phyloP scores from a whole-genome alignment of 306 rosid species.

The Macrotyloma uniflorum region DNA sequence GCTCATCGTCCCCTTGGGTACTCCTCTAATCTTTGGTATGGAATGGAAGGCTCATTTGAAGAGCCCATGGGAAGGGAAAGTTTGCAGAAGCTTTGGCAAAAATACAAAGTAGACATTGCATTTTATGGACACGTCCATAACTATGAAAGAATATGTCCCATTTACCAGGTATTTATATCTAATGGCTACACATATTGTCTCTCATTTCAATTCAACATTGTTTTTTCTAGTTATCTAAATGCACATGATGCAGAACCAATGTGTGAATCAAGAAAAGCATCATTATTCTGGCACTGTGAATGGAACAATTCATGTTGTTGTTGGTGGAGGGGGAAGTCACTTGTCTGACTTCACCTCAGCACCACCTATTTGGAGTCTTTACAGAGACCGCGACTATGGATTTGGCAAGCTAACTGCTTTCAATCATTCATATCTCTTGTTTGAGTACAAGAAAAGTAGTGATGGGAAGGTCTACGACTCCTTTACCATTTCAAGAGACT shows the following conservation, averaged over 20 bases:
- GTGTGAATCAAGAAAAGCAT: constrained; percentile 54
- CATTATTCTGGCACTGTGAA: constrained; percentile 64
- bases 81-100: constrained; percentile 86
- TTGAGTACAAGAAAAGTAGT: constrained; percentile 78
- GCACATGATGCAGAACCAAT: constrained; percentile 58
- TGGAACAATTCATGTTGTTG: constrained; percentile 82
- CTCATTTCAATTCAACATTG: background rate
- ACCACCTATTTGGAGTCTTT: constrained; percentile 69
- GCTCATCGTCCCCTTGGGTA: constrained; percentile 85
- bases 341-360: constrained; percentile 45
- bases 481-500: constrained; percentile 73
- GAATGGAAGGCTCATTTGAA: constrained; percentile 62
- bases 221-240: constrained; percentile 22
- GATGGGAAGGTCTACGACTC: constrained; percentile 70
- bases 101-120: constrained; percentile 83
- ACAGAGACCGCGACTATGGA: constrained; percentile 67
- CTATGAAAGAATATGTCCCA: constrained; percentile 87
- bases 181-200: background rate
- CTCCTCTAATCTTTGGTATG: constrained; percentile 72
- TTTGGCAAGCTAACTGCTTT: constrained; percentile 78
- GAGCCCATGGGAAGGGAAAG: constrained; percentile 94
- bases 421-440: constrained; percentile 65
- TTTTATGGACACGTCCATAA: constrained; percentile 84
- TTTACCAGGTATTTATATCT: constrained; percentile 65
- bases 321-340: constrained; percentile 77